Base-by-base conservation (phyloP, 2,329 filamentous ascomycete species). In the Pseudocercospora crystallina region DNA sequence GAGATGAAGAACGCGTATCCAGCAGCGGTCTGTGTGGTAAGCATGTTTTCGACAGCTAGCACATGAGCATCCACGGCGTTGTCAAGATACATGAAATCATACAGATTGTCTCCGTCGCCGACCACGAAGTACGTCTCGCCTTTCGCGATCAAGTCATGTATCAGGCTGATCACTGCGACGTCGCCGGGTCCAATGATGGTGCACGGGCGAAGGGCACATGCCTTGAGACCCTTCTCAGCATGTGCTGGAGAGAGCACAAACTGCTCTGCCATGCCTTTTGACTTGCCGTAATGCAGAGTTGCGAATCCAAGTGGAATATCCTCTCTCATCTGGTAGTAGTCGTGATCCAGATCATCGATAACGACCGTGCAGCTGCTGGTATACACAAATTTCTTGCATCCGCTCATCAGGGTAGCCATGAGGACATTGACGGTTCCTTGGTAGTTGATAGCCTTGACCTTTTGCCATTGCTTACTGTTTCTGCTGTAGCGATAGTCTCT, bases 171-270 rank as follows among this genome's bases (percentile, higher is more conserved):
- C 11, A 85, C 72, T 66, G 90, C 86, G 46, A 83, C 82, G 73
- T 99, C 94, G 62, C 89, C 89, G 66, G 94, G 89, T 63, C 92
- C 92, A 65, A 96, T 89, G 69, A 97, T 95, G 59, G 89, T 89
- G 10, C 90, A 87, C 5, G 91, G 89, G 12, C 94, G 88, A 58
- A 97, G 80, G 29, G 90, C 79, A 64, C 82, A 82, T 44, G 77
- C 58, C n/a, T 52, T 46, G 20, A 69, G 48, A 0, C 63, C 65
- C 14, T 60, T 74, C 48, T 54, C 53, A 14, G 47, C 43, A 10
- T 58, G 53, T 90, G 94, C 64, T 87, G 87, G 45, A 12, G 82
- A 76, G 47, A 96, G 77, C 59, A 95, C 90, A 46, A 90, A 75
- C 54, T 85, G 78, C 76, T 97, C 92, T 41, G 91, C 92, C 54